Evolutionary conservation across 2,329 filamentous ascomycete species (phyloP).

Genomic region (Diaporthe vaccinii): DNA sequence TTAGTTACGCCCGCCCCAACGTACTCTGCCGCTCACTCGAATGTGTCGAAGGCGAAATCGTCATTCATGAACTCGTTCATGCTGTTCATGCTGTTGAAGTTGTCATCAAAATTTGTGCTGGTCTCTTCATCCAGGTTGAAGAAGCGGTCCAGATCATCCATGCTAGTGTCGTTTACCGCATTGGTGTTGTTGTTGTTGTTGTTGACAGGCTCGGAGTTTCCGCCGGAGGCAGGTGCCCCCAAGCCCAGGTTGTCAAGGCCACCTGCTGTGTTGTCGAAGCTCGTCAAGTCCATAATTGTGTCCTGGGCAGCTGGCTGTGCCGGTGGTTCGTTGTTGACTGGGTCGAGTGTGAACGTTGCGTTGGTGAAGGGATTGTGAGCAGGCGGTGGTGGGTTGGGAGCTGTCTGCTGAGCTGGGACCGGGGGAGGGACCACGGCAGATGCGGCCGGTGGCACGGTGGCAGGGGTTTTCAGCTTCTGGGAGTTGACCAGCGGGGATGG

Average conservation of each 20-base stretch:
- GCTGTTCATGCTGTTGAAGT: slow-evolving; percentile 38
- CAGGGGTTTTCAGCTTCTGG: slow-evolving; percentile 35
- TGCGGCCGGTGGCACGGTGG: slow-evolving; percentile 29
- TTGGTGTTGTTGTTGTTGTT: slow-evolving; percentile 44
- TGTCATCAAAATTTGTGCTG: slow-evolving; percentile 53
- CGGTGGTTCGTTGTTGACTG: slow-evolving; percentile 27
- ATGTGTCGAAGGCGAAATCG: slow-evolving; percentile 35
- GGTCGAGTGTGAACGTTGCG: slow-evolving; percentile 40
- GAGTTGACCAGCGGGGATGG: slow-evolving; percentile 39
- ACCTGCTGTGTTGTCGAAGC: slow-evolving; percentile 31
- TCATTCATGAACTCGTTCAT: slow-evolving; percentile 39
- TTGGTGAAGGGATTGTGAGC: slow-evolving; percentile 39
- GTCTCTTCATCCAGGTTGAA: slow-evolving; percentile 59
- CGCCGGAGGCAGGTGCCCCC: background rate
- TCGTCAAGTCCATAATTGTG: slow-evolving; percentile 33
- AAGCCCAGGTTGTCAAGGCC: slow-evolving; percentile 25
- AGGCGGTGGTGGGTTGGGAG: background rate
- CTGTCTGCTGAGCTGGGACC: slow-evolving; percentile 13
- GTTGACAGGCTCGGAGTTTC: slow-evolving; percentile 47
- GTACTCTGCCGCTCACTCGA: background rate
- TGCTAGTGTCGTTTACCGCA: slow-evolving; percentile 44
- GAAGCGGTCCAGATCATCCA: slow-evolving; percentile 59
- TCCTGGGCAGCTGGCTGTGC: slow-evolving; percentile 19
- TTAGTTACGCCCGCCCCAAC: background rate
- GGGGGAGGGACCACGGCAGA: slow-evolving; percentile 25